Conservation (phyloP, 2,329 filamentous ascomycete genomes). For the Alternaria sp. region DNA sequence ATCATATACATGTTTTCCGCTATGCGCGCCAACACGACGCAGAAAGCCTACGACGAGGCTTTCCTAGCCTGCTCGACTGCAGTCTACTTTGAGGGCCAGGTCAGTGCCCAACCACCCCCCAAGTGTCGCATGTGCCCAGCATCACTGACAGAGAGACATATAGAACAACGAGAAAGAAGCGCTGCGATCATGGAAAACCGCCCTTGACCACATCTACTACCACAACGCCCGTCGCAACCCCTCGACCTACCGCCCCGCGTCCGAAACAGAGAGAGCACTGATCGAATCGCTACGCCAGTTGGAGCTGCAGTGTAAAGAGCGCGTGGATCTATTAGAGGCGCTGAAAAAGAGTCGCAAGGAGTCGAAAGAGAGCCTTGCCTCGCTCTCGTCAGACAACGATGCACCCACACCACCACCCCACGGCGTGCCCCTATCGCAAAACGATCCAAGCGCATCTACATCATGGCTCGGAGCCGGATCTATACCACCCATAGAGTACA, state of each 20-base stretch:
- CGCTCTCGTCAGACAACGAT: conserved; percentile 23
- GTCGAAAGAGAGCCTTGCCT: conserved; percentile 47
- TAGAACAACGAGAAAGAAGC: conserved; percentile 93
- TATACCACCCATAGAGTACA: conserved; percentile 79
- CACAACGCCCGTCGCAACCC: conserved; percentile 79
- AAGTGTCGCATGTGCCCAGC: background rate
- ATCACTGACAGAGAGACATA: background rate
- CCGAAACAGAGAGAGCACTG: conserved; percentile 83
- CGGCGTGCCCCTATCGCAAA: conserved; percentile 13
- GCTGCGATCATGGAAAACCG: conserved; percentile 85
- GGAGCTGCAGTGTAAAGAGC: conserved; percentile 90
- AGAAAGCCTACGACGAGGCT: conserved; percentile 97
- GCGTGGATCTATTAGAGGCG: conserved; percentile 85
- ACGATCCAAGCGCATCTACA: conserved; percentile 23
- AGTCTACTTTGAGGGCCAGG: conserved; percentile 94
- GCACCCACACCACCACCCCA: conserved; percentile 35
- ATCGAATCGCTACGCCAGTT: conserved; percentile 81
- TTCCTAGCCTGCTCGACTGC: conserved; percentile 95
- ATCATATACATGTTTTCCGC: conserved; percentile 12
- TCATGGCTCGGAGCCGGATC: conserved; percentile 79
- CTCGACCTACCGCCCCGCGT: conserved; percentile 71
- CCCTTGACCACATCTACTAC: conserved; percentile 86
- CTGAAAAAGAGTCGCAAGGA: conserved; percentile 71
- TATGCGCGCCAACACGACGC: conserved; percentile 72
- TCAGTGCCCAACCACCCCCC: conserved; percentile 49